phyloP scores from a whole-genome alignment of 2,329 filamentous ascomycete genomes.

The Fusarium anguioides region DNA sequence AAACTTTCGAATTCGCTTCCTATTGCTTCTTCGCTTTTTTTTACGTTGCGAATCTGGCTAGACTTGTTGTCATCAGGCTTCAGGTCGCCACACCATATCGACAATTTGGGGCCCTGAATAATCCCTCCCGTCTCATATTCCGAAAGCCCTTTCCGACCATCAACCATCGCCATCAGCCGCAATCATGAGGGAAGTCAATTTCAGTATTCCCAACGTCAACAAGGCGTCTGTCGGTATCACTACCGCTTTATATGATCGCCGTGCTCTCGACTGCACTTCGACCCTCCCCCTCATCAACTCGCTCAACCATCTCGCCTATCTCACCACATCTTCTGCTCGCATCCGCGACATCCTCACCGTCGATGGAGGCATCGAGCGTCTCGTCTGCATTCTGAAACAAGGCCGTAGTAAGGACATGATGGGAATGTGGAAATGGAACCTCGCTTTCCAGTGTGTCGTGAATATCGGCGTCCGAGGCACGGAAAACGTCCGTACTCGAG shows the following conservation, averaged over 20 bases:
- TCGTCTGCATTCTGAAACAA: conserved; percentile 98
- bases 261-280: conserved; percentile 97
- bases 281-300: conserved; percentile 98
- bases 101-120: conserved; percentile 39
- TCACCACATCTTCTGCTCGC: conserved; percentile 96
- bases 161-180: conserved; percentile 38
- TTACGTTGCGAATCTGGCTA: conserved; percentile 29
- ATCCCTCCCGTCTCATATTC: conserved; percentile 33
- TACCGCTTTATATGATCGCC: conserved; percentile 95
- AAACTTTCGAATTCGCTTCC: conserved; percentile 14
- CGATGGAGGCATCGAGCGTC: conserved; percentile 95
- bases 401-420: conserved; percentile 98
- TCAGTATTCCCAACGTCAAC: conserved; percentile 99
- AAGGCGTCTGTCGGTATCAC: conserved; percentile 99
- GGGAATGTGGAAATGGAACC: conserved; percentile 99
- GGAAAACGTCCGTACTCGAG: conserved; percentile 90
- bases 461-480: conserved; percentile 98
- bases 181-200: conserved; percentile 99
- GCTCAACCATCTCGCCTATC: conserved; percentile 96
- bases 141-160: conserved; percentile 22
- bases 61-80: conserved; percentile 27
- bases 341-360: conserved; percentile 98
- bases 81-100: conserved; percentile 39
- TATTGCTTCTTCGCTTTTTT: conserved; percentile 12
- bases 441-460: conserved; percentile 98